Percentiles rank a stretch among this genome's conserved stretches.
Evolutionary conservation across 2,329 filamentous ascomycete species (phyloP).

Genomic region (Arthrocladium fulminans): DNA sequence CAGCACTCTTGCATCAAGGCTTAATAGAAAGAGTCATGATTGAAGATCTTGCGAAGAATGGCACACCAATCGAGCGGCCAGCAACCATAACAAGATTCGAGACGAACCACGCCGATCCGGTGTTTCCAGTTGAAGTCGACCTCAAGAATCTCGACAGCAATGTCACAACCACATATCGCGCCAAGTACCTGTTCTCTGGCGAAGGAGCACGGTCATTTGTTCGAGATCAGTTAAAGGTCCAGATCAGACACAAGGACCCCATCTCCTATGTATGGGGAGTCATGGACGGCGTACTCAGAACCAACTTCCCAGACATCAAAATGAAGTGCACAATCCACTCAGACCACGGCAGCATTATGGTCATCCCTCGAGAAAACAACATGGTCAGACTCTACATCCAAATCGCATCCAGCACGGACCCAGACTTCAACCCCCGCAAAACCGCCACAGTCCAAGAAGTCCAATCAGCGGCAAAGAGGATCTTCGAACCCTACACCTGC

Average conservation of each 20-base stretch:
- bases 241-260: constrained; percentile 54
- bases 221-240: constrained; percentile 56
- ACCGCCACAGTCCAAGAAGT: constrained; percentile 52
- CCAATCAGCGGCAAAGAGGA: constrained; percentile 48
- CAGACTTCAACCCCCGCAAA: constrained; percentile 54
- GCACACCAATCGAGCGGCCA: constrained; percentile 47
- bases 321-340: constrained; percentile 61
- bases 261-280: constrained; percentile 58
- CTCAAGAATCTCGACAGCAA: constrained; percentile 69
- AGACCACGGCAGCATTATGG: constrained; percentile 55
- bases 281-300: constrained; percentile 57
- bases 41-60: constrained; percentile 52
- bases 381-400: constrained; percentile 46
- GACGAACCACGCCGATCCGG: constrained; percentile 51
- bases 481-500: constrained; percentile 51
- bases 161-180: constrained; percentile 53
- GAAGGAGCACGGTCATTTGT: constrained; percentile 55
- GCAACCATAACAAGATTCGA: constrained; percentile 55
- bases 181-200: constrained; percentile 56
- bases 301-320: constrained; percentile 56
- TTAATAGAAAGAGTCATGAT: constrained; percentile 55
- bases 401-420: constrained; percentile 53
- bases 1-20: constrained; percentile 54
- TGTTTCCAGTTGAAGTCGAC: constrained; percentile 72
- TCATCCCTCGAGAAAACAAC: constrained; percentile 45